phyloP scores from a whole-genome alignment of 257 asterid species.

The Primulina huaijiensis region DNA sequence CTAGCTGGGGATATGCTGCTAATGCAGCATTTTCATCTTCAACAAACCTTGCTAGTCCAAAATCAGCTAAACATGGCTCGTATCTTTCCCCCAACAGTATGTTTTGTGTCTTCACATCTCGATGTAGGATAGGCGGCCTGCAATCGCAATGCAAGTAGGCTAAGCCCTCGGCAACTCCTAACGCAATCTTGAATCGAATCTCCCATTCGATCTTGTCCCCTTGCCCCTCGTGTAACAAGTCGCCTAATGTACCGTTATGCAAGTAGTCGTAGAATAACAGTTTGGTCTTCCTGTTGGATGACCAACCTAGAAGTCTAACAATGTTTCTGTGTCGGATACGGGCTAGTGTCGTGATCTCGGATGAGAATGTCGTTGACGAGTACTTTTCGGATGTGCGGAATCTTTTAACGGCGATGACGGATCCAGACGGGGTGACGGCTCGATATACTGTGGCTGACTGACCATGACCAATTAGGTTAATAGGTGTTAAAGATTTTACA shows the following conservation, averaged over 20 bases:
- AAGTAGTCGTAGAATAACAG: constrained; percentile 71
- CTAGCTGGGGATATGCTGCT: constrained; percentile 61
- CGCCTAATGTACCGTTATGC: constrained; percentile 57
- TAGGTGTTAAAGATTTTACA: constrained; percentile 43
- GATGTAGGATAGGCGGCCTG: constrained; percentile 72
- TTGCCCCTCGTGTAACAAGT: constrained; percentile 47
- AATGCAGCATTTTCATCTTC: constrained; percentile 49
- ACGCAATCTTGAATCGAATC: constrained; percentile 57
- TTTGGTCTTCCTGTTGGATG: constrained; percentile 59
- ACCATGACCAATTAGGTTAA: constrained; percentile 62
- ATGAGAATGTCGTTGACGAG: constrained; percentile 53
- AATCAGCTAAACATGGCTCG: constrained; percentile 74
- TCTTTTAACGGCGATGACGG: constrained; percentile 59
- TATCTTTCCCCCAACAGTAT: constrained; percentile 59
- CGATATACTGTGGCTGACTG: constrained; percentile 62
- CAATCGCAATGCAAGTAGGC: constrained; percentile 82
- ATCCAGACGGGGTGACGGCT: constrained; percentile 41
- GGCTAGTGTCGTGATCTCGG: constrained; percentile 64
- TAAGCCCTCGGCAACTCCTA: constrained; percentile 78
- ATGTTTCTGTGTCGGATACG: constrained; percentile 74
- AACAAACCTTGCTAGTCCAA: constrained; percentile 75
- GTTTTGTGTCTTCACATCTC: constrained; percentile 65
- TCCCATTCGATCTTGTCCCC: constrained; percentile 65
- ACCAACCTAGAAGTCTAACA: constrained; percentile 71
- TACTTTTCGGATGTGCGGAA: constrained; percentile 47